Percentiles rank a stretch among this genome's conserved stretches.
Evolutionary conservation across 441 rosid species (phyloP).

Genomic region (Bocquillonia castaneifolia): DNA sequence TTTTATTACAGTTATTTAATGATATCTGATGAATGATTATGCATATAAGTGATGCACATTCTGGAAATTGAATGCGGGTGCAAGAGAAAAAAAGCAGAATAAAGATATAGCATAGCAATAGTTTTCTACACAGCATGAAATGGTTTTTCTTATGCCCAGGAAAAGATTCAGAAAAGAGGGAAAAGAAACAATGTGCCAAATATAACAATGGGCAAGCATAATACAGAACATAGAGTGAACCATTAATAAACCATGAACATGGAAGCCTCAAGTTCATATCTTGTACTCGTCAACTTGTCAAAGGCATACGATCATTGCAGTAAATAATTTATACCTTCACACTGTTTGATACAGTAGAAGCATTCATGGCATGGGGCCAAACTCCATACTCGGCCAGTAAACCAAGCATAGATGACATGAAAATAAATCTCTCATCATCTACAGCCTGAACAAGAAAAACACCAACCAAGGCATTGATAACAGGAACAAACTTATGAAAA

Average conservation of each 20-base stretch:
- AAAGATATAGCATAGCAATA: neutral
- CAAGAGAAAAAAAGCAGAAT: slow-evolving; percentile 7
- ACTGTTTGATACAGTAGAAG: slow-evolving; percentile 56
- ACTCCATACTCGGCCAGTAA: slow-evolving; percentile 77
- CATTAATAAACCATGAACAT: neutral
- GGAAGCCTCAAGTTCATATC: neutral
- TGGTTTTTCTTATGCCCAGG: slow-evolving; percentile 2
- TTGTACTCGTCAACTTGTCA: neutral
- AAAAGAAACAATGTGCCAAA: neutral
- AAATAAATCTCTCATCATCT: slow-evolving; percentile 79
- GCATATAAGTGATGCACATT: neutral
- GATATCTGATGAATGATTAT: neutral
- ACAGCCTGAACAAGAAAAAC: slow-evolving; percentile 45
- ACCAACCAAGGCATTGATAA: neutral
- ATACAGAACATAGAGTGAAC: neutral
- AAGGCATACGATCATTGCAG: slow-evolving; percentile 1
- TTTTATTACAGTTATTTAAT: neutral
- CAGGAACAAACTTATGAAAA: neutral
- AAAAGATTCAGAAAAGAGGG: neutral
- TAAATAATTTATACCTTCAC: slow-evolving; percentile 56
- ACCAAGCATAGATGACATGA: slow-evolving; percentile 82
- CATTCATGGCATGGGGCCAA: slow-evolving; percentile 71
- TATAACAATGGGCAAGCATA: neutral
- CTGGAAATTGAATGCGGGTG: neutral
- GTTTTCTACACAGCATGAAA: slow-evolving; percentile 1